These are phyloP conservation scores for Microdochium trichocladiopsis DNA, from an alignment of 2,329 filamentous ascomycete genomes.

Conservation along the genomic window DNA sequence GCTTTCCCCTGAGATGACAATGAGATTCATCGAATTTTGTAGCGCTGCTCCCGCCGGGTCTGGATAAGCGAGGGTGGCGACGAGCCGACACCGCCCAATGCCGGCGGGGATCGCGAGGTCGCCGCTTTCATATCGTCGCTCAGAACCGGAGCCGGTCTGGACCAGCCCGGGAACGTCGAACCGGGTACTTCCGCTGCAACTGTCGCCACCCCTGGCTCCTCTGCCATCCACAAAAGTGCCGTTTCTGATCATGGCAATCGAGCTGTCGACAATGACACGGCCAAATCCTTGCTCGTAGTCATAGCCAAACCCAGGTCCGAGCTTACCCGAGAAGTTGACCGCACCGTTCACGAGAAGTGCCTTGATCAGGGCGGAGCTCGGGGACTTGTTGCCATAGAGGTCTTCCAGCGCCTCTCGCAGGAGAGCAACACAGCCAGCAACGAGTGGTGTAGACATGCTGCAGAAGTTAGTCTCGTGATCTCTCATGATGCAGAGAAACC, in stretches of 20 bases:
- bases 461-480: too few relatives aligned
- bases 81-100: neutral
- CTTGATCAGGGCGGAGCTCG: neutral
- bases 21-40: neutral
- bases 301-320: neutral
- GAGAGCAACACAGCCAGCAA: neutral
- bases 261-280: neutral
- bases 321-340: neutral
- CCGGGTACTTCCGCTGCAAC: neutral
- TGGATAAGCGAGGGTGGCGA: neutral
- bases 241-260: neutral
- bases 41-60: neutral
- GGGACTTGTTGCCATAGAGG: neutral
- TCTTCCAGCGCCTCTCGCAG: neutral
- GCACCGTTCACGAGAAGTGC: neutral
- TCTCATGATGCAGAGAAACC: too few relatives aligned
- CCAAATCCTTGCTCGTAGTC: neutral
- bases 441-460: neutral
- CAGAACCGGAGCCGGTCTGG: neutral
- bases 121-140: neutral
- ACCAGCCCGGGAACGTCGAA: neutral
- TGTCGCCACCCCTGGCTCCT: neutral
- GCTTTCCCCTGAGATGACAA: neutral
- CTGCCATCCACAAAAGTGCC: neutral
- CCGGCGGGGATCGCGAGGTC: neutral